Percentiles rank a stretch among this genome's conserved stretches.
Conservation (phyloP, 2,329 filamentous ascomycete genomes). For the Chrysoporthe deuterocubensis region DNA sequence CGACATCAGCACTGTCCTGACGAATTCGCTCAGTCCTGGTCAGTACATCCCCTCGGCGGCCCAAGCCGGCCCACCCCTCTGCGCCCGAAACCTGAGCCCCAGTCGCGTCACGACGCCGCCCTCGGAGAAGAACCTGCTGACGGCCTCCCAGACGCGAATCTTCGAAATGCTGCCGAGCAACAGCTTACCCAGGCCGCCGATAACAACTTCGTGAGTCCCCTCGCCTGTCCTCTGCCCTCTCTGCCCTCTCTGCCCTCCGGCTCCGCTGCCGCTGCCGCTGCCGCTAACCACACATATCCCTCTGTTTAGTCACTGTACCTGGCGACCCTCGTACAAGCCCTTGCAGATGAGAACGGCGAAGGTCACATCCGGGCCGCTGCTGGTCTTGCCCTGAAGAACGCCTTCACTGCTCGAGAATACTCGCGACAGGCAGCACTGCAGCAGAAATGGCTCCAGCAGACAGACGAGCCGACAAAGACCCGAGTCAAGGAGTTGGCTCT, state of each 20-base stretch:
- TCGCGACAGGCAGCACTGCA: conserved; percentile 87
- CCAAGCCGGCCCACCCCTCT: conserved; percentile 7
- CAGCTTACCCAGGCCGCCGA: conserved; percentile 92
- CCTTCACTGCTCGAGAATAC: conserved; percentile 92
- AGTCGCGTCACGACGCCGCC: conserved; percentile 26
- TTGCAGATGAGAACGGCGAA: conserved; percentile 86
- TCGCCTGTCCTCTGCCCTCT: conserved; percentile 32
- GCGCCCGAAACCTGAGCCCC: conserved; percentile 26
- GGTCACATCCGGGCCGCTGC: conserved; percentile 89
- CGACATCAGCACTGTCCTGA: conserved; percentile 98
- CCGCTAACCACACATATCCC: conserved; percentile 22
- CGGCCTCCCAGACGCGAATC: conserved; percentile 73
- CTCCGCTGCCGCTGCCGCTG: conserved; percentile 2
- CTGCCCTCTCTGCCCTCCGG: conserved; percentile 12
- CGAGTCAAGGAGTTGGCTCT: conserved; percentile 90
- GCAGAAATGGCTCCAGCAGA: conserved; percentile 86
- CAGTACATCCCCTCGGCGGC: conserved; percentile 43
- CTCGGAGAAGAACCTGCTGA: conserved; percentile 34
- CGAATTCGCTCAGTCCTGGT: conserved; percentile 96
- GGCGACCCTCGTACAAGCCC: conserved; percentile 86
- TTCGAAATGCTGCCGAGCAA: conserved; percentile 90
- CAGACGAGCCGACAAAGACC: conserved; percentile 80
- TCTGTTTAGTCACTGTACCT: conserved; percentile 81
- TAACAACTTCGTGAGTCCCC: conserved; percentile 81
- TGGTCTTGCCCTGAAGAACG: conserved; percentile 96